Evolutionary conservation across 257 asterid species (phyloP), one percentile per base, ranked within the genome.

Genomic region (Mentha longifolia): DNA sequence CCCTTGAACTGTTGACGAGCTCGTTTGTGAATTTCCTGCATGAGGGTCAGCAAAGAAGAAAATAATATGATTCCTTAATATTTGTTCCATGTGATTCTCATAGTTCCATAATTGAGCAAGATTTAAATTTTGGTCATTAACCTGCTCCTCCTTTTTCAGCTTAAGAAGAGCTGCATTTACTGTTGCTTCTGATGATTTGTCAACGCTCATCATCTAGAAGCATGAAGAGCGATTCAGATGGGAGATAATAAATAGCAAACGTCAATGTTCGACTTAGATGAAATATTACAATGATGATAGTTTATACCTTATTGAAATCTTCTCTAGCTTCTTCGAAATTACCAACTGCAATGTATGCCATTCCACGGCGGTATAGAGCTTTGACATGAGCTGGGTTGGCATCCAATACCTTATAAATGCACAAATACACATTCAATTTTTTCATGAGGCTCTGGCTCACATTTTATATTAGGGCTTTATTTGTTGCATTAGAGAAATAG

Each of bases 331-430:
- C 97, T 70, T 85, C 94, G 74, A 87, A 95, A 77, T 89, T 96
- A 70, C 97, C 98, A 54, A 79, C 84, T 11, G 90, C 82, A 92
- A 89, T 84, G 81, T 82, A 81, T 42, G 99, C 98, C 99, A 92
- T 95, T 76, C 98, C 99, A 19, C 99, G 96, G 33, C 97, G 90
- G 80, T 92, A 95, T 61, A 89, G 90, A 72, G 95, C 97, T 89
- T 95, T 92, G 47, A 86, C 92, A 65, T 95, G 98, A 74, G 74
- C 88, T 15, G 98, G 98, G 80, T 89, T 95, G 67, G 93, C 76
- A 22, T 92, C 99, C 81, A 95, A 80, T 45, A 92, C 99, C 98
- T 95, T 59, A 71, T n/a, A 46, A 65, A 22, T 25, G 59, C 22
- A 52, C 28, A 74, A 30, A 47, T 43, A 12, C 33, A 51, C 58